phyloP scores from a whole-genome alignment of 192 early-diverging fungal species.

The Mortierella hygrophila region DNA sequence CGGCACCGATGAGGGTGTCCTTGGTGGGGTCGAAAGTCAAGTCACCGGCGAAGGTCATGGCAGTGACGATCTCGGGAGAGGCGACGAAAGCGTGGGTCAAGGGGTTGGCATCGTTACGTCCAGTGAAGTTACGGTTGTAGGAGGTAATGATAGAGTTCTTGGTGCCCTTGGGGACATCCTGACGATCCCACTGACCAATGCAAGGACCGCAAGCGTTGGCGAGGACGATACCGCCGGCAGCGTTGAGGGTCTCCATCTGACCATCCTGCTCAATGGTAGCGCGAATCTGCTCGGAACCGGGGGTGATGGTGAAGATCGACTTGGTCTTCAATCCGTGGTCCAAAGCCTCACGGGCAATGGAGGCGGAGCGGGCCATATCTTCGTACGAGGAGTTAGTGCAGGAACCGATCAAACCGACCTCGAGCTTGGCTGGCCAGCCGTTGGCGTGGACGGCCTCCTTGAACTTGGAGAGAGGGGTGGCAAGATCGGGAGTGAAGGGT shows the following conservation, averaged over 20 bases:
- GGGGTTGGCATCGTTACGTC: constrained; percentile 98
- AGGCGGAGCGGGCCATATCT: constrained; percentile 95
- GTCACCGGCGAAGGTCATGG: constrained; percentile 94
- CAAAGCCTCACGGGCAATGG: constrained; percentile 86
- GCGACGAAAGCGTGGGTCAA: constrained; percentile 97
- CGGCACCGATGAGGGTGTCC: constrained; percentile 86
- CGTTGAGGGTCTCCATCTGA: constrained; percentile 79
- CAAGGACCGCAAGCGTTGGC: constrained; percentile 99
- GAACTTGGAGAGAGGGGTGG: constrained; percentile 95
- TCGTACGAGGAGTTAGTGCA: constrained; percentile 99
- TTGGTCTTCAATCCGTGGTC: constrained; percentile 86
- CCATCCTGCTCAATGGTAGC: constrained; percentile 96
- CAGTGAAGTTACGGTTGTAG: constrained; percentile 99
- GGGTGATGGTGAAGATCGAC: constrained; percentile 91
- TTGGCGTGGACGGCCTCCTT: constrained; percentile 88
- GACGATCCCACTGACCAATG: constrained; percentile 99
- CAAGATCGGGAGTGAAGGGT: constrained; percentile 95
- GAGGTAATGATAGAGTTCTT: constrained; percentile 99
- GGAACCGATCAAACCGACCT: constrained; percentile 94
- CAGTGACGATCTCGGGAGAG: constrained; percentile 95
- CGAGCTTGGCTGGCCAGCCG: constrained; percentile 90
- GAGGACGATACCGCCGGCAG: constrained; percentile 88
- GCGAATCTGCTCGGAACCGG: constrained; percentile 97
- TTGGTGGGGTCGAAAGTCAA: constrained; percentile 95
- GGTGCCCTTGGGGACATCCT: constrained; percentile 96